These are phyloP conservation scores for Mucuna pruriens DNA, from an alignment of 306 rosid species.

Conservation along the genomic window DNA sequence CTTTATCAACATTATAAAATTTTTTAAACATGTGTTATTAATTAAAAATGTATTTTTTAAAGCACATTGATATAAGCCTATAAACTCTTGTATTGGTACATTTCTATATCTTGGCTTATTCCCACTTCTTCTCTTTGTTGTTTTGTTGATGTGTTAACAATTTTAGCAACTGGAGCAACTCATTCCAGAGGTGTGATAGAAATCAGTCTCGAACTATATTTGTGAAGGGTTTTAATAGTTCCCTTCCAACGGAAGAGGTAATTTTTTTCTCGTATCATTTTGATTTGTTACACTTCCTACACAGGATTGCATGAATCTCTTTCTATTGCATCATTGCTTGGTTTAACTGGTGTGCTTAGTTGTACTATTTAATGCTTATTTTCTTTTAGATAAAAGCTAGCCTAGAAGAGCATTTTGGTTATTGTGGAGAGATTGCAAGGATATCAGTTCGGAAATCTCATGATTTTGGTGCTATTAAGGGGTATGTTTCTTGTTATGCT, in stretches of 20 bases:
- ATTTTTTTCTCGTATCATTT: background rate
- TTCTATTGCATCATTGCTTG: background rate
- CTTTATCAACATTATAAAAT: background rate
- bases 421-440: conserved; percentile 73
- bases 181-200: conserved; percentile 56
- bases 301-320: background rate
- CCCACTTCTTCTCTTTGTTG: background rate
- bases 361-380: background rate
- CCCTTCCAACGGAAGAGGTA: conserved; percentile 67
- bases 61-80: background rate
- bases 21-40: background rate
- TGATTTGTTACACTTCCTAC: conserved; percentile 14
- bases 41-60: conserved; percentile 17
- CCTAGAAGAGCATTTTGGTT: conserved; percentile 57
- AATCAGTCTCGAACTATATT: conserved; percentile 45
- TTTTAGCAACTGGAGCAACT: conserved; percentile 50
- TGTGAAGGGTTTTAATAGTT: conserved; percentile 64
- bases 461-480: conserved; percentile 56
- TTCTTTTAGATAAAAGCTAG: conserved; percentile 57
- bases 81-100: background rate
- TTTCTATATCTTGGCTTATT: conserved; percentile 11
- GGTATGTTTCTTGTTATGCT: conserved; percentile 50
- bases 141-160: background rate
- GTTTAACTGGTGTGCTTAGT: background rate
- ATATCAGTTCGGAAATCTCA: conserved; percentile 61